phyloP scores from a whole-genome alignment of 2,329 filamentous ascomycete genomes.

The Geoglossum cookeanum region DNA sequence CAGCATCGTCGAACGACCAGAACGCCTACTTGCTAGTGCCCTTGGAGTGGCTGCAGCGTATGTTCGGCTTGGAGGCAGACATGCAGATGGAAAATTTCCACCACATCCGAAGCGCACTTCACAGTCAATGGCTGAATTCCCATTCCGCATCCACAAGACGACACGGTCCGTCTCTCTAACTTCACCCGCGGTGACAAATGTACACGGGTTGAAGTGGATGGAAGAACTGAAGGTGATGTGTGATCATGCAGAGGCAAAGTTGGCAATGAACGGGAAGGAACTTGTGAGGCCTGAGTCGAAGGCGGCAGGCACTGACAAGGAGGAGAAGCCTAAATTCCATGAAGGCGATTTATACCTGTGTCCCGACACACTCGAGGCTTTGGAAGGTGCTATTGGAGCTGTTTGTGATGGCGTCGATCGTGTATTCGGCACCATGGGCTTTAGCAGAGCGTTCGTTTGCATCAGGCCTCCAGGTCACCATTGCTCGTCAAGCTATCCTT shows the following conservation, averaged over 20 bases:
- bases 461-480: slow-evolving; percentile 90
- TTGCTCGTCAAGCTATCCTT: slow-evolving; percentile 74
- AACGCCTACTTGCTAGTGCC: slow-evolving; percentile 68
- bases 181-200: slow-evolving; percentile 65
- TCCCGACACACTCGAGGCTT: slow-evolving; percentile 63
- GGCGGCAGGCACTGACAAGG: slow-evolving; percentile 20
- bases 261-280: slow-evolving; percentile 62
- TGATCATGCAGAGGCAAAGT: slow-evolving; percentile 53
- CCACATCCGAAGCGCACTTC: slow-evolving; percentile 43
- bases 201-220: slow-evolving; percentile 90
- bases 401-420: slow-evolving; percentile 84
- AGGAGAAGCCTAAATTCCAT: slow-evolving; percentile 43
- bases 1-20: slow-evolving; percentile 83
- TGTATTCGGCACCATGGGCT: slow-evolving; percentile 41
- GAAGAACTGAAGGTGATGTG: slow-evolving; percentile 76
- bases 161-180: slow-evolving; percentile 49
- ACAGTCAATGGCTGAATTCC: slow-evolving; percentile 36
- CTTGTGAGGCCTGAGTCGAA: slow-evolving; percentile 38
- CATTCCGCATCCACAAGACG: slow-evolving; percentile 75
- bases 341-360: slow-evolving; percentile 85
- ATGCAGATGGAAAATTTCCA: slow-evolving; percentile 50
- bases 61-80: slow-evolving; percentile 67
- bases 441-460: slow-evolving; percentile 68
- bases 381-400: slow-evolving; percentile 80
- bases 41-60: slow-evolving; percentile 75